Base-by-base conservation (phyloP, 2,329 filamentous ascomycete species). In the Grosmannia huntii region DNA sequence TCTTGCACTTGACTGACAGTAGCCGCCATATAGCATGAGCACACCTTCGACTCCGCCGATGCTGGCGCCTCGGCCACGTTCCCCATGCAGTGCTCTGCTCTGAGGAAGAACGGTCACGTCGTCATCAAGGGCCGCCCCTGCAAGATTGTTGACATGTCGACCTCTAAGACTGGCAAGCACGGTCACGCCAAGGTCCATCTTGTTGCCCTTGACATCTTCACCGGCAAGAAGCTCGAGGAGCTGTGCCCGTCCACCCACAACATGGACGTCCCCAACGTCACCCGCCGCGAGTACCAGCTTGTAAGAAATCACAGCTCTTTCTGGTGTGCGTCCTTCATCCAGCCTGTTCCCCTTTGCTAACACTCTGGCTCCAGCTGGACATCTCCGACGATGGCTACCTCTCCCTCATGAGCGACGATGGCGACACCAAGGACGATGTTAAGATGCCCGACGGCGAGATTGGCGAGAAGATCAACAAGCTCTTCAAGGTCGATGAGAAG, bases 141-240 rank as follows among this genome's bases (percentile, higher is more conserved):
- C 91, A 99, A 97, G 89, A 99, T 99, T 71, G 89, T 97, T 76
- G 94, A 99, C 73, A 99, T 99, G 95, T 96, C 90, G 68, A 99
- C 94, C 81, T 99, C 94, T 76, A 99, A 99, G 91, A 99, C 94
- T 68, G 94, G 94, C 80, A 99, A 99, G 90, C 94, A 99, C 88
- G 94, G 94, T 77, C 95, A 99, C 89, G 94, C 94, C 80, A 99
- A 99, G 87, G 94, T 99, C 75, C 92, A 99, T 80, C 81, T 99
- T 70, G 87, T 96, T 71, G 94, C 90, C 73, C 85, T 95, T 75
- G 94, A 99, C 76, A 97, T 99, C 82, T 99, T 99, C 87, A 99
- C 91, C 66, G 83, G 83, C 84, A 99, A 96, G 89, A 99, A 99
- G 86, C 84, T 96, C 67, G 94, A 99, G 82, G 95, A 99, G 81